phyloP scores from a whole-genome alignment of 2,329 filamentous ascomycete genomes.

The Aspergillus hortae region DNA sequence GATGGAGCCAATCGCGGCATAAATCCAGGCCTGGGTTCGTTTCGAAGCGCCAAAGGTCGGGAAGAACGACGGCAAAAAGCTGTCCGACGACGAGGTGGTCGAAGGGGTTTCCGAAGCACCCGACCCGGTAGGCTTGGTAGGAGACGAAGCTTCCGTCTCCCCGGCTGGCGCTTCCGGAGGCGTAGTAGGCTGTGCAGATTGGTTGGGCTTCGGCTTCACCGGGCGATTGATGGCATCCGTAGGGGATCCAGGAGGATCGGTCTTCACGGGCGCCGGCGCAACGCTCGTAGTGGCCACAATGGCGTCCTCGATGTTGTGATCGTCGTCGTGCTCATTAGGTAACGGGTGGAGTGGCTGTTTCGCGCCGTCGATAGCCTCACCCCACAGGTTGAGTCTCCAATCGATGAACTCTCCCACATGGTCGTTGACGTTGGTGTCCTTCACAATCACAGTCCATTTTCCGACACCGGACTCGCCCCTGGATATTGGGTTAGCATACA shows the following conservation, averaged over 20 bases:
- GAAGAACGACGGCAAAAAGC: conserved; percentile 77
- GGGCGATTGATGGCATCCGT: conserved; percentile 65
- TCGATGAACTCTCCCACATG: conserved; percentile 76
- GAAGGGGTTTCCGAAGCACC: conserved; percentile 26
- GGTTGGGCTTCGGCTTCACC: conserved; percentile 56
- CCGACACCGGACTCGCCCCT: conserved; percentile 87
- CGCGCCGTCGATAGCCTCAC: conserved; percentile 73
- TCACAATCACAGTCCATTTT: conserved; percentile 86
- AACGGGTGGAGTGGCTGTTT: conserved; percentile 74
- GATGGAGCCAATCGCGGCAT: conserved; percentile 79
- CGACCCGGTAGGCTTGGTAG: conserved; percentile 27
- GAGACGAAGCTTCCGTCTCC: conserved; percentile 21
- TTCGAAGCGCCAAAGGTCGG: conserved; percentile 87
- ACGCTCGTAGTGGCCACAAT: conserved; percentile 63
- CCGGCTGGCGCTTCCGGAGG: conserved; percentile 18
- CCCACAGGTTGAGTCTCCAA: conserved; percentile 94
- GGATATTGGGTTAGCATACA: conserved; percentile 23
- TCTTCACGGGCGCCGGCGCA: conserved; percentile 44
- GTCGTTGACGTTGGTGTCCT: conserved; percentile 76
- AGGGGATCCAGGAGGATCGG: conserved; percentile 45
- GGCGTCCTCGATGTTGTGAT: conserved; percentile 68
- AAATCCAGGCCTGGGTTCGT: conserved; percentile 90
- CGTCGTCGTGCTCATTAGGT: conserved; percentile 78
- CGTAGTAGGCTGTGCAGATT: conserved; percentile 22
- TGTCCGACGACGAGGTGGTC: conserved; percentile 40